Evolutionary conservation across 1,284 basidiomycete genomes (phyloP).

Genomic region (Puccinia hordei): DNA sequence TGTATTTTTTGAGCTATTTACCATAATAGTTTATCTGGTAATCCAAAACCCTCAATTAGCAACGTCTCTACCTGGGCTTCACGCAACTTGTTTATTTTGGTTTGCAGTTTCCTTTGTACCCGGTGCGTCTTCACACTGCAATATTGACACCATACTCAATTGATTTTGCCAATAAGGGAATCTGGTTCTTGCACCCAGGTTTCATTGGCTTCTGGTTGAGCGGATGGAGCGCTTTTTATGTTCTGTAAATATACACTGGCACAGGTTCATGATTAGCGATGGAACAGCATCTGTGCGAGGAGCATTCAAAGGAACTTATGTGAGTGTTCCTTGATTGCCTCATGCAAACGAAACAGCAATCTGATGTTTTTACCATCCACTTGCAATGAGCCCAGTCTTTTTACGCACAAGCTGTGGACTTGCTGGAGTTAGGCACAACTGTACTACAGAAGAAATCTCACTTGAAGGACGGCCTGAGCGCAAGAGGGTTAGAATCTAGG

Average conservation of each 20-base stretch:
- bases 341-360: background rate
- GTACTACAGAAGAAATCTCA: too few species aligned
- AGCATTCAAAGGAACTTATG: constrained; percentile 4
- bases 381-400: background rate
- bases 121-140: background rate
- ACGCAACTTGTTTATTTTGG: constrained; percentile 7
- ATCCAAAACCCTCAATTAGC: background rate
- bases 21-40: background rate
- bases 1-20: background rate
- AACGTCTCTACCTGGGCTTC: background rate
- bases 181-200: background rate
- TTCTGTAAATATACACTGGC: background rate
- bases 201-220: constrained; percentile 25
- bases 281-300: background rate
- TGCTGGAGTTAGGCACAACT: too few species aligned
- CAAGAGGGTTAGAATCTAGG: too few species aligned
- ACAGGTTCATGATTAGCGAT: background rate
- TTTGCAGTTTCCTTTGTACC: constrained; percentile 2
- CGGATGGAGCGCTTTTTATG: constrained; percentile 21
- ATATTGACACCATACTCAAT: background rate
- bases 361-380: background rate
- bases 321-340: background rate
- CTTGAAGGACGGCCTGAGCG: too few species aligned
- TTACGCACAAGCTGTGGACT: constrained; percentile 7
- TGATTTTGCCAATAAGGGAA: background rate